Conservation (phyloP, 2,329 filamentous ascomycete genomes). For the Penicillium decumbens region DNA sequence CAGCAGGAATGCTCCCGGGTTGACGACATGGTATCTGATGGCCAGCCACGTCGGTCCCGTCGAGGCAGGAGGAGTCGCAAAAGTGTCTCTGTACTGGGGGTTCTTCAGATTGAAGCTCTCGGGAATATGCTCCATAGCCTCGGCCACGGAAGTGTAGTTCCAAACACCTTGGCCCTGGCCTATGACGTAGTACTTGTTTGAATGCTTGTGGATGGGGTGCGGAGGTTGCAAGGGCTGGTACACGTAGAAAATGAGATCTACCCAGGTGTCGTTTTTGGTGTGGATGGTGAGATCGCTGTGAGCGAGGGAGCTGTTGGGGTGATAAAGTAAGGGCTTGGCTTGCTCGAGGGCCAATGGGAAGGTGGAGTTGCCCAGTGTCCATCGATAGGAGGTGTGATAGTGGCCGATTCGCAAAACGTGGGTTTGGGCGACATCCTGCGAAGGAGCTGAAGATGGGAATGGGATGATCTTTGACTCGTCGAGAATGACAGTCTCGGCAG, state of each 20-base stretch:
- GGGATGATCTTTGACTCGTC: not conserved
- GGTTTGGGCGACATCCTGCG: not conserved
- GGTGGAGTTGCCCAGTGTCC: not conserved
- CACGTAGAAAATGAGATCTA: not conserved
- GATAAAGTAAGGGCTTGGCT: not conserved
- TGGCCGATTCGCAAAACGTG: not conserved
- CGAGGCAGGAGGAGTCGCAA: not conserved
- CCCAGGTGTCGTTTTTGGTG: not conserved
- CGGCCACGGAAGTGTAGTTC: not conserved
- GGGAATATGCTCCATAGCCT: not conserved
- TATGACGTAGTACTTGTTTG: not conserved
- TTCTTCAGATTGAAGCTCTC: not conserved
- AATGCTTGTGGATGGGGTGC: not conserved
- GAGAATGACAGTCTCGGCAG: not conserved
- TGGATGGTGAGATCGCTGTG: not conserved
- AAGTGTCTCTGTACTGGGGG: not conserved
- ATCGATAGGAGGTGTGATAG: not conserved
- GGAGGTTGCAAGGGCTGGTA: not conserved
- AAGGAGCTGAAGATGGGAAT: not conserved
- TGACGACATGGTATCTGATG: not conserved
- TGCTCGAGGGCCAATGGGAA: not conserved
- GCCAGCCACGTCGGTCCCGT: not conserved
- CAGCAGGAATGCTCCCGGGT: not conserved
- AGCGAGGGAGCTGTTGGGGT: not conserved
- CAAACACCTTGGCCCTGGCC: not conserved